Evolutionary conservation across 2,329 filamentous ascomycete genomes (phyloP).

Genomic region (Orbilia brochopaga): DNA sequence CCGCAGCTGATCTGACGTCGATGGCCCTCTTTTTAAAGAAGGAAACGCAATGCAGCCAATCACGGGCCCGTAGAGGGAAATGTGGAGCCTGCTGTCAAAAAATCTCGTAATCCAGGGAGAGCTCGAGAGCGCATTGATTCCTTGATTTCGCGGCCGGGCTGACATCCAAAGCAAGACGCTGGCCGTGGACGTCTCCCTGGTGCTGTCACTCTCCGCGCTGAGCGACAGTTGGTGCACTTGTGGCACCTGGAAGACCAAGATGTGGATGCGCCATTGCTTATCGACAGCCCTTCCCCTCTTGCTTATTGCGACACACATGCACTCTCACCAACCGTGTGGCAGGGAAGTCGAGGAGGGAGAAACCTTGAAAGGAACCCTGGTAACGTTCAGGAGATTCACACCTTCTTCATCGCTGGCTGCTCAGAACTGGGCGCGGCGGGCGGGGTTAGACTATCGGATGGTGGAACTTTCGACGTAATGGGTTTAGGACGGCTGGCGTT

Average conservation of each 20-base stretch:
- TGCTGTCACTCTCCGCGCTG: neutral
- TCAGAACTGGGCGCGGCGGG: too few species aligned
- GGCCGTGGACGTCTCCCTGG: neutral
- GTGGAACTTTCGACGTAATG: too few species aligned
- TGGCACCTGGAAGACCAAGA: neutral
- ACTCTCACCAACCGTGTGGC: neutral
- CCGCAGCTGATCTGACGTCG: constrained; percentile 37
- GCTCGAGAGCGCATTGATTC: constrained; percentile 3
- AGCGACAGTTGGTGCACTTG: neutral
- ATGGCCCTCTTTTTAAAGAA: constrained; percentile 25
- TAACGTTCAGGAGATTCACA: too few species aligned
- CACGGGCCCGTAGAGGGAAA: constrained; percentile 1
- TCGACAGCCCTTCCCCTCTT: neutral
- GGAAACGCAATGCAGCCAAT: constrained; percentile 25
- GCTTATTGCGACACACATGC: neutral
- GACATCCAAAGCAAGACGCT: neutral
- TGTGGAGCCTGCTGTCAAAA: constrained; percentile 28
- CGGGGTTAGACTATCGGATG: too few species aligned
- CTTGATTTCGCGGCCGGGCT: neutral
- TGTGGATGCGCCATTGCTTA: constrained; percentile 1
- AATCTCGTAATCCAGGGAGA: constrained; percentile 15
- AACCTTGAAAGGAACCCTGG: neutral
- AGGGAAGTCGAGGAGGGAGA: neutral
- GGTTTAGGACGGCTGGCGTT: too few species aligned
- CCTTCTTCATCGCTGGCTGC: too few species aligned